Percentiles rank a stretch among this genome's conserved stretches.
Conservation (phyloP, 2,329 filamentous ascomycete species). For the Penicillium crustosum region DNA sequence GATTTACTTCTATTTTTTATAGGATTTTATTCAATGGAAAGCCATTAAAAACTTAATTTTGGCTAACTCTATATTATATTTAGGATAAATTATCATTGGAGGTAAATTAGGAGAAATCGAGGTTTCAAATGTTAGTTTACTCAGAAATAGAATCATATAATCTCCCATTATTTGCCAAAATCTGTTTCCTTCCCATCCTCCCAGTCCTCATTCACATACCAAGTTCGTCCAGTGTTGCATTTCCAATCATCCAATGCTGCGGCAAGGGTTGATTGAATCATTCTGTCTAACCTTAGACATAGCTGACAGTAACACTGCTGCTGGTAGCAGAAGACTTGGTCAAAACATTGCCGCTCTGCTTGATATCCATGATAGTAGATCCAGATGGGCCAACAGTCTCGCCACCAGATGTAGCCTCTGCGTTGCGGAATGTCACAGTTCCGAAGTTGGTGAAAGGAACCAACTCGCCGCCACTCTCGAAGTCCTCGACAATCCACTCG, state of each 20-base stretch:
- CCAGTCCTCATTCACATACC: background rate
- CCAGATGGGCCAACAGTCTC: conserved; percentile 36
- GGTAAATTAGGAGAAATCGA: too few species aligned
- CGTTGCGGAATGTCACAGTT: conserved; percentile 47
- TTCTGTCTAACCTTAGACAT: background rate
- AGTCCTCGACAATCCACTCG: conserved; percentile 64
- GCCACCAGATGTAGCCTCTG: conserved; percentile 32
- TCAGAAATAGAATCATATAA: too few species aligned
- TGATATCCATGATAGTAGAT: conserved; percentile 47
- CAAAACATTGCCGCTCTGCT: conserved; percentile 39
- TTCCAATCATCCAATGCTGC: background rate
- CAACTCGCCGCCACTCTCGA: conserved; percentile 35
- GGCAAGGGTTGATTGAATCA: background rate
- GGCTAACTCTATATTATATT: too few species aligned
- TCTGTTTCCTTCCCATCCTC: background rate
- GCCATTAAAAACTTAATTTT: too few species aligned
- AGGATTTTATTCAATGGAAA: too few species aligned
- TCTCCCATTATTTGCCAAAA: background rate
- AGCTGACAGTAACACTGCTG: background rate
- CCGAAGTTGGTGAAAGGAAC: conserved; percentile 51
- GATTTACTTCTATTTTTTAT: too few species aligned
- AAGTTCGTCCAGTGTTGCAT: background rate
- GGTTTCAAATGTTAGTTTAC: too few species aligned
- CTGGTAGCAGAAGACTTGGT: conserved; percentile 24
- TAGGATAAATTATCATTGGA: too few species aligned